Base-by-base conservation (phyloP, 345 rosid genomes). In the Corymbia maculata region DNA sequence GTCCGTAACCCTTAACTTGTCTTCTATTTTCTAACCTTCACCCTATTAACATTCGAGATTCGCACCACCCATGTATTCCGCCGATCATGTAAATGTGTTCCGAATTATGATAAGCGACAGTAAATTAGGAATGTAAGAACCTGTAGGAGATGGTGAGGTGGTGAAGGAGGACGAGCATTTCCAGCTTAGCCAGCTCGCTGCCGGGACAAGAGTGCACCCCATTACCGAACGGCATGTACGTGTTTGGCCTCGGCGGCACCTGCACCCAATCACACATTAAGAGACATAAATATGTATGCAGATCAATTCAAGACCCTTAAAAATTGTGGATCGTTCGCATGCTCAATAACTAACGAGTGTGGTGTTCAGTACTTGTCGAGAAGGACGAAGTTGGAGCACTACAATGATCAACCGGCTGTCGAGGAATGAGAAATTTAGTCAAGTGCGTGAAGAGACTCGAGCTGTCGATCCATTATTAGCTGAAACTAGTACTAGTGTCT, bases 141-240 rank as follows among this genome's bases (percentile, higher is more conserved):
- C 98, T 96, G 93, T 94, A 94, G 80, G 93, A 90, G 86, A 93
- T 90, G 79, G 97, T 94, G 92, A 97, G 97, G 85, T 97, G 98
- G 92, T 97, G 99, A 7, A 97, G 96, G 79, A 97, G 94, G 88
- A 97, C 91, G 47, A 95, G 94, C 93, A 95, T 96, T 92, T 97
- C 99, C 87, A 97, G 98, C 93, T 96, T 97, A 66, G 99, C 98
- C 91, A 97, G 92, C 91, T 97, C 99, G 91, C 95, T 97, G 85
- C 99, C 99, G n/a, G 99, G 99, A 91, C 99, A 97, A 9, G 98
- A 96, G 91, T 97, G 99, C 87, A 94, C 95, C 84, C 99, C 99
- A 86, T 92, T 97, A 5, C 99, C 99, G 87, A 97, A 97, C 15
- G 99, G 98, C 97, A 97, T 92, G 91, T 90, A 97, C 24, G 99